Conservation (phyloP, 805 yeast species). For the Pichia thaimueangensis region DNA sequence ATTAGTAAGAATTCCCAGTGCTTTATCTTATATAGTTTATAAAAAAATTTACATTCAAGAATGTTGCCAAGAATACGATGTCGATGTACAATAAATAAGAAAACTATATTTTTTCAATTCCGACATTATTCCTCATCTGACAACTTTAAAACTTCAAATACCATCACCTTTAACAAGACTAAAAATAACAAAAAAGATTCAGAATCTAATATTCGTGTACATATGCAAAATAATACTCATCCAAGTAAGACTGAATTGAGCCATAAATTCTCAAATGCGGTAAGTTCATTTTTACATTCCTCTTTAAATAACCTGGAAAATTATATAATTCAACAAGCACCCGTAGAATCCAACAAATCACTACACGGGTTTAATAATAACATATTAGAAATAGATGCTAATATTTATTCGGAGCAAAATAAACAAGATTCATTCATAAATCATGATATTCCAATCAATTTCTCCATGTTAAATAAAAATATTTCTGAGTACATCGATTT, state of each 20-base stretch:
- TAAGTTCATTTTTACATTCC: conserved; percentile 5
- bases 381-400: neutral
- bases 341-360: neutral
- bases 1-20: too few species aligned
- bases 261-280: neutral
- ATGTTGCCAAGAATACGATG: conserved; percentile 2
- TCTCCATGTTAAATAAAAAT: neutral
- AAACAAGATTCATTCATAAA: too few species aligned
- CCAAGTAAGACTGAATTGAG: too few species aligned
- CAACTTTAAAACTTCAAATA: too few species aligned
- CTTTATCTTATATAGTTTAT: too few species aligned
- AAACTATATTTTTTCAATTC: neutral
- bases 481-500: conserved; percentile 9
- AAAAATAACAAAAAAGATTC: neutral
- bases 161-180: too few species aligned
- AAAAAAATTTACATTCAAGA: too few species aligned
- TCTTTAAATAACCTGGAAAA: conserved; percentile 7
- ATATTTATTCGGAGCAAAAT: too few species aligned
- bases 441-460: neutral
- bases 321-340: conserved; percentile 7
- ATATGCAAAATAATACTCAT: too few species aligned
- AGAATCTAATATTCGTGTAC: neutral
- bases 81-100: neutral
- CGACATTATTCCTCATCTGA: conserved; percentile 6
- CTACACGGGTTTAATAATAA: conserved; percentile 1